Evolutionary conservation across 768 basidiomycete genomes (phyloP), one percentile per base, ranked within the genome.

Genomic region (Pisolithus tinctorius): DNA sequence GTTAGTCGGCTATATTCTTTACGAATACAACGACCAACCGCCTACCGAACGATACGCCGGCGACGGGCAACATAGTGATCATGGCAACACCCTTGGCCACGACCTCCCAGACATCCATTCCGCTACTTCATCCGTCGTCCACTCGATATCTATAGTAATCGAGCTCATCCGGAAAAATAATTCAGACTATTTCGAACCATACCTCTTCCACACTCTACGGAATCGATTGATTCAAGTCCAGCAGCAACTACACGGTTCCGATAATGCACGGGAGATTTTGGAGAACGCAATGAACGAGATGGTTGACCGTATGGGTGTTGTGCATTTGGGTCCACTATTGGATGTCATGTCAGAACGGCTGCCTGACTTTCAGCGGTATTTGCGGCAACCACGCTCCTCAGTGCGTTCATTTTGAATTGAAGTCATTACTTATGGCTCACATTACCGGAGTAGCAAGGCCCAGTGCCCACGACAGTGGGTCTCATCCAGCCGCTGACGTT

Each of bases 131-230:
- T 90, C 91, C 6, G 83, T 97, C 48, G 77, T 88, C 26, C 83
- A 93, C 56, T 85, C 90, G 10, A 88, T 94, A 58, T 84, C 86
- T 40, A 83, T 97, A 60, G 75, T 97, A 54, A 87, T 94, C 57
- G 95, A 98, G 65, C 78, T 96, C 38, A 96, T 97, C 58, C 81
- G 94, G 48, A 93, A 97, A 66, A 97, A 97, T 69, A 97, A 98
- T 66, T 95, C 94, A 37, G 95, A 99, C 66, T 97, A 93, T 64
- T 94, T 96, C 63, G 96, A 99, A 69, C 95, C 94, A 4, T 95
- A 93, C 66, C 77, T 97, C 11, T 97, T 96, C 70, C 94, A 96
- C 62, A 93, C 90, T 1, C 71, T 96, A 40, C 83, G 94, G 45
- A 93, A 93, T 63, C 81, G 92, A 43, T 77, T 97, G 34, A 93